Conservation (phyloP, 2,329 filamentous ascomycete species). For the Corynespora cassiicola region DNA sequence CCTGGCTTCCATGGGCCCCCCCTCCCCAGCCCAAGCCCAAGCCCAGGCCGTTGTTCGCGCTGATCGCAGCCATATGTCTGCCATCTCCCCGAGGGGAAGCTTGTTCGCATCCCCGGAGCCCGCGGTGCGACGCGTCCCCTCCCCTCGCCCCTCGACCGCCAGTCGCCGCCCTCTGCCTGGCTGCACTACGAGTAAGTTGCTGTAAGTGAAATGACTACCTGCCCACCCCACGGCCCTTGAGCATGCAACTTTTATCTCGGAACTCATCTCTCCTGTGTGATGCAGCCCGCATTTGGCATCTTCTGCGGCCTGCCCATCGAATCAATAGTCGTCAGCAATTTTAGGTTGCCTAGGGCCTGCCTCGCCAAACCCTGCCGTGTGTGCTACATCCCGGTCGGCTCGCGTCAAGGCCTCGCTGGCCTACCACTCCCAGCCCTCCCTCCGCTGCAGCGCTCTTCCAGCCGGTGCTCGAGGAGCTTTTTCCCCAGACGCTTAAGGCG, state of each 20-base stretch:
- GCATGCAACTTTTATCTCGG: conserved; percentile 27
- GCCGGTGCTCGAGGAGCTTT: conserved; percentile 15
- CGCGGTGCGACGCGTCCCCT: no score
- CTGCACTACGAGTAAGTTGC: conserved; percentile 30
- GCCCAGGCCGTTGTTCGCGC: conserved; percentile 12
- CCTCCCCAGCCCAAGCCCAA: no score
- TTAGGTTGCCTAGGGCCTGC: conserved; percentile 16
- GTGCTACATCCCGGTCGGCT: conserved; percentile 27
- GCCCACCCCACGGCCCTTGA: conserved; percentile 35
- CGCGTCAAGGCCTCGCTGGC: conserved; percentile 41
- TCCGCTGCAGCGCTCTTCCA: conserved; percentile 29
- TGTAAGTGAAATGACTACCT: conserved; percentile 26
- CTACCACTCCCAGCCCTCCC: conserved; percentile 24
- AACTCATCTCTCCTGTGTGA: conserved; percentile 35
- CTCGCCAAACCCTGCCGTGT: conserved; percentile 40
- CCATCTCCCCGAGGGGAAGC: conserved; percentile 7
- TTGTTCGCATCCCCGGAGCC: conserved; percentile 10
- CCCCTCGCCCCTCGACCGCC: not conserved
- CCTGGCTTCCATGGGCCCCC: no score
- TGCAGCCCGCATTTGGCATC: conserved; percentile 32
- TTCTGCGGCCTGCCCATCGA: conserved; percentile 25
- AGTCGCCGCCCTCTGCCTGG: not conserved
- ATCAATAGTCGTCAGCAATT: conserved; percentile 26
- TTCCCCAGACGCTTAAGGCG: conserved; percentile 11
- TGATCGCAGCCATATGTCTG: conserved; percentile 3